Conservation (phyloP, 176 grass and related monocot genomes). For the Triticum turgidum region DNA sequence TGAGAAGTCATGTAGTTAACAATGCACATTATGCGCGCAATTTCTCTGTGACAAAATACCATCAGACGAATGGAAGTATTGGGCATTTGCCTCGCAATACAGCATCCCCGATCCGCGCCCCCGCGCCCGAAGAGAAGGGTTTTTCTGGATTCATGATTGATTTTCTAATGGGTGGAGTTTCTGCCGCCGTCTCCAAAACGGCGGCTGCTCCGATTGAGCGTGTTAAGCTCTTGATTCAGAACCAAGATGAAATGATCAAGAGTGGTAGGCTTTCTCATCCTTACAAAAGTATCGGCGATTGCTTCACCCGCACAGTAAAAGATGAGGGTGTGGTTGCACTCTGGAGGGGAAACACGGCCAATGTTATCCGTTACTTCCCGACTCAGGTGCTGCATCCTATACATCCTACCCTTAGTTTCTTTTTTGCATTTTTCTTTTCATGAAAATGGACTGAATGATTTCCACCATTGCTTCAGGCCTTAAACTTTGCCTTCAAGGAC, state of each 20-base stretch:
- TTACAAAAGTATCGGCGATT: constrained; percentile 91
- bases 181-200: constrained; percentile 91
- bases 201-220: constrained; percentile 92
- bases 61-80: constrained; percentile 11
- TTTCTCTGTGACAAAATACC: constrained; percentile 18
- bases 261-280: constrained; percentile 75
- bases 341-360: constrained; percentile 90
- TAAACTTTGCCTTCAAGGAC: constrained; percentile 99
- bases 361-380: constrained; percentile 96
- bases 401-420: neutral
- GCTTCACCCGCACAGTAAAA: constrained; percentile 75
- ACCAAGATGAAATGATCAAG: constrained; percentile 99
- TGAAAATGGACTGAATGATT: neutral
- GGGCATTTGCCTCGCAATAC: constrained; percentile 20
- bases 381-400: constrained; percentile 55
- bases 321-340: constrained; percentile 74
- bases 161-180: constrained; percentile 95
- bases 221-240: constrained; percentile 94
- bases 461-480: constrained; percentile 38
- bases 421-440: neutral
- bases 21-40: constrained; percentile 13
- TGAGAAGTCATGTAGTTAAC: constrained; percentile 32
- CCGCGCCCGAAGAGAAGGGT: neutral
- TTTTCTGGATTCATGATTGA: constrained; percentile 31
- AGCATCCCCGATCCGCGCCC: constrained; percentile 40